These are phyloP conservation scores for Endocladia muricata DNA, from an alignment of 31 red algal genomes.

Conservation along the genomic window DNA sequence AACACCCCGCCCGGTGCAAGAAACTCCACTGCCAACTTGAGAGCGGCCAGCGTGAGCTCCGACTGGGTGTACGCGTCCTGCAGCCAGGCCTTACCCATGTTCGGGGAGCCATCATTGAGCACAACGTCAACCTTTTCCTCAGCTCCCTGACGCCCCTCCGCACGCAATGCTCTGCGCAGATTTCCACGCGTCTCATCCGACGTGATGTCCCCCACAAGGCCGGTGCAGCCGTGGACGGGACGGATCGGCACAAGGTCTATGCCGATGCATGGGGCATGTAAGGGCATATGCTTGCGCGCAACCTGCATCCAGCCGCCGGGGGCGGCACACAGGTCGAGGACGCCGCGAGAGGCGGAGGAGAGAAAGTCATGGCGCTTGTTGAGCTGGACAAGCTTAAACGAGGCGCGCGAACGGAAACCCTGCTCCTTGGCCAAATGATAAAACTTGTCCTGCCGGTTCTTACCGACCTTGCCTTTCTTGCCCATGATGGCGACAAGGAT, in stretches of 20 bases:
- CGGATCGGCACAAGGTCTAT: conserved; percentile 95
- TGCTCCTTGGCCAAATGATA: conserved; percentile 99
- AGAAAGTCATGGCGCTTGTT: conserved; percentile 95
- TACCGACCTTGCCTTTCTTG: conserved; percentile 84
- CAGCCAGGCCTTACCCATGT: conserved; percentile 97
- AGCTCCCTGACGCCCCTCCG: background rate
- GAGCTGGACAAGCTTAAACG: conserved; percentile 98
- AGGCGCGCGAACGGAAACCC: conserved; percentile 94
- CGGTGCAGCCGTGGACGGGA: conserved; percentile 53
- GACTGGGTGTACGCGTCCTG: conserved; percentile 96
- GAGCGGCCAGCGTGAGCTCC: conserved; percentile 87
- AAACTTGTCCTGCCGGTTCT: conserved; percentile 95
- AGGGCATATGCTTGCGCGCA: conserved; percentile 85
- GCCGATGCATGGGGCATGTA: conserved; percentile 84
- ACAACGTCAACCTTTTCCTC: conserved; percentile 87
- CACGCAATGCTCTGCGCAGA: conserved; percentile 57
- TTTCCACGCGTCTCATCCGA: conserved; percentile 57
- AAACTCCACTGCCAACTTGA: conserved; percentile 77
- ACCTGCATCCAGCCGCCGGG: conserved; percentile 99
- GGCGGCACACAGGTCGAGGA: conserved; percentile 95
- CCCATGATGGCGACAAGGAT: conserved; percentile 36
- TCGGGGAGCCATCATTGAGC: conserved; percentile 93
- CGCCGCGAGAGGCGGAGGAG: conserved; percentile 62
- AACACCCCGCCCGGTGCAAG: conserved; percentile 78
- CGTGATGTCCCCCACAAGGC: conserved; percentile 87